Evolutionary conservation across 106 monocot genomes (phyloP).

Genomic region (Dendrobium chrysotoxum): DNA sequence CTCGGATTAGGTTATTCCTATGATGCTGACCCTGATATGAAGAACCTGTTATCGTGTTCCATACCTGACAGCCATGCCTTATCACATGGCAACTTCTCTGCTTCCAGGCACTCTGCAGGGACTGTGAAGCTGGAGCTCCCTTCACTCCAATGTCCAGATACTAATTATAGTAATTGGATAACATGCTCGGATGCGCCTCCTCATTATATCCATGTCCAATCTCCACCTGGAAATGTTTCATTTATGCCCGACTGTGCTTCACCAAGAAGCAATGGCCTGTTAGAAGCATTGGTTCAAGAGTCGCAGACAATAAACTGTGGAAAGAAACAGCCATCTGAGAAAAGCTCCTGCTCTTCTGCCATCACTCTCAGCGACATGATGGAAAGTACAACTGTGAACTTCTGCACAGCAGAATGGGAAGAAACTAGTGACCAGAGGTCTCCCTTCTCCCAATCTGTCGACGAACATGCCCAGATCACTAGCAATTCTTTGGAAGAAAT

Average conservation of each 20-base stretch:
- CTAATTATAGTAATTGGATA: constrained; percentile 16
- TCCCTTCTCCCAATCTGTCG: constrained; percentile 15
- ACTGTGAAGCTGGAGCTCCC: constrained; percentile 92
- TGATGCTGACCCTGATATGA: constrained; percentile 1
- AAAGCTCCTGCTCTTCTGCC: constrained; percentile 28
- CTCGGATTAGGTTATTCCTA: constrained; percentile 23
- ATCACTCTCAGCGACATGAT: not conserved
- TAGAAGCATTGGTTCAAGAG: constrained; percentile 48
- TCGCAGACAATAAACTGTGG: constrained; percentile 19
- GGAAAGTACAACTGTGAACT: constrained; percentile 11
- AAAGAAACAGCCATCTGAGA: constrained; percentile 21
- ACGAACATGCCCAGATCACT: constrained; percentile 12
- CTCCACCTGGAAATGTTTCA: constrained; percentile 19
- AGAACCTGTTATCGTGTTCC: too few relatives aligned
- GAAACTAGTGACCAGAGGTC: constrained; percentile 15
- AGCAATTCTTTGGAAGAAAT: constrained; percentile 16
- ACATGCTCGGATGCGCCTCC: constrained; percentile 2
- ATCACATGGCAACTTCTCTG: constrained; percentile 56
- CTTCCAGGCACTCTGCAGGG: constrained; percentile 39
- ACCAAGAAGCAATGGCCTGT: constrained; percentile 35
- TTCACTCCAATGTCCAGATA: constrained; percentile 87
- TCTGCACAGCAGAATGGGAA: constrained; percentile 14
- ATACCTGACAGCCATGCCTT: constrained; percentile 47
- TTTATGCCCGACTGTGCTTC: constrained; percentile 25
- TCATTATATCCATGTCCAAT: constrained; percentile 19